Conservation (phyloP, 306 rosid genomes). For the Elaeagnus macrophylla region DNA sequence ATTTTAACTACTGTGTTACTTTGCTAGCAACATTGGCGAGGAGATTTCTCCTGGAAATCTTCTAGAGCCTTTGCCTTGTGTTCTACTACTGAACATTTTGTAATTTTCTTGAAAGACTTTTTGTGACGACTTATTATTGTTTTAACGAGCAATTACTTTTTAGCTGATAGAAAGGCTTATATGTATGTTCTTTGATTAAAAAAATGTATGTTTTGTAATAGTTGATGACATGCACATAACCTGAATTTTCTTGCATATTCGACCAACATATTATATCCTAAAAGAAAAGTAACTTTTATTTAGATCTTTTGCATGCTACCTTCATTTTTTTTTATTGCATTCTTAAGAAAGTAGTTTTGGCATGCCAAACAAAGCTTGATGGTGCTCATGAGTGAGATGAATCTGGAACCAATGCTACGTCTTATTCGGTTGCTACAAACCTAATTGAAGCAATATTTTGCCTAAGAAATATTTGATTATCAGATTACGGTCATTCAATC, state of each 20-base stretch:
- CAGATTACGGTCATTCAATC: conserved; percentile 1
- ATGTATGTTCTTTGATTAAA: not conserved
- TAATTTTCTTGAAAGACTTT: not conserved
- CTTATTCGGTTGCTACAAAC: too few species aligned
- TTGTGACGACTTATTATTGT: not conserved
- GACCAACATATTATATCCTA: not conserved
- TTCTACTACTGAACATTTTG: not conserved
- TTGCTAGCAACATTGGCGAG: not conserved
- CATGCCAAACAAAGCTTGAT: too few species aligned
- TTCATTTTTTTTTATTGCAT: too few species aligned
- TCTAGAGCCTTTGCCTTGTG: not conserved
- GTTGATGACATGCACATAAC: not conserved
- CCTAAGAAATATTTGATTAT: conserved; percentile 5
- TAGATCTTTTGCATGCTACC: not conserved
- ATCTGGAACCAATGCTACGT: too few species aligned
- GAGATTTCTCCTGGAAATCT: not conserved
- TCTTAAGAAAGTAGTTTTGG: too few species aligned
- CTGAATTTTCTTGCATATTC: not conserved
- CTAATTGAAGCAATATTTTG: too few species aligned
- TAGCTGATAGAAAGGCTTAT: not conserved
- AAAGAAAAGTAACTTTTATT: not conserved
- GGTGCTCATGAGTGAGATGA: too few species aligned
- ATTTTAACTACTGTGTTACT: too few species aligned
- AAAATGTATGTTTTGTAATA: not conserved
- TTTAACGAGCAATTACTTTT: not conserved